Conservation (phyloP, 2,329 filamentous ascomycete species). For the Simplicillium sp. region DNA sequence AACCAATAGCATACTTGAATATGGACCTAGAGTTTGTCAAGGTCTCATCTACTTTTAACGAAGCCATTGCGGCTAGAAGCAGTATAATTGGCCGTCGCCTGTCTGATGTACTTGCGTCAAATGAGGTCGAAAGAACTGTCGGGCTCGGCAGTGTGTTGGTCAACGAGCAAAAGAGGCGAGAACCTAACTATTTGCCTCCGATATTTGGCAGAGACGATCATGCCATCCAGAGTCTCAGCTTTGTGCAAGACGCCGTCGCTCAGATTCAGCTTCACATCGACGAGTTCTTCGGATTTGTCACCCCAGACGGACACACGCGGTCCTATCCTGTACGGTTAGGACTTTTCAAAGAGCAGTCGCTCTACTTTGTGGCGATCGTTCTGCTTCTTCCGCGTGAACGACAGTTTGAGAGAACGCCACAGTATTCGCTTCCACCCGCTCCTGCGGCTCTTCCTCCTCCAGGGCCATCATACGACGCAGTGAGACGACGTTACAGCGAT, state of each 20-base stretch:
- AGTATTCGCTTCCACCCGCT: conserved; percentile 23
- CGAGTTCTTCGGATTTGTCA: conserved; percentile 45
- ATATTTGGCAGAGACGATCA: conserved; percentile 49
- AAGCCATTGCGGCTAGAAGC: conserved; percentile 38
- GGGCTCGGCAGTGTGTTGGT: conserved; percentile 42
- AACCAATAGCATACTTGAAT: conserved; percentile 49
- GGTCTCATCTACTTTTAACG: conserved; percentile 44
- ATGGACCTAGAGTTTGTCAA: conserved; percentile 50
- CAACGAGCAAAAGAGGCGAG: conserved; percentile 46
- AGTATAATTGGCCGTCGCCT: conserved; percentile 39
- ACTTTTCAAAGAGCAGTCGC: conserved; percentile 49
- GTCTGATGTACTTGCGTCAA: conserved; percentile 39
- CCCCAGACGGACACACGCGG: conserved; percentile 40
- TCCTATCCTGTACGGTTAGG: conserved; percentile 42
- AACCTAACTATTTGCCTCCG: conserved; percentile 54
- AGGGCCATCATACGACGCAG: no score
- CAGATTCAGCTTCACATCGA: conserved; percentile 42
- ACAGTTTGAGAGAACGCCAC: conserved; percentile 24
- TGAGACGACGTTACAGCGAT: no score
- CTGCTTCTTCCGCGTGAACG: conserved; percentile 27
- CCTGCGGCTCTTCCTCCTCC: no score
- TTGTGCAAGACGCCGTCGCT: conserved; percentile 41
- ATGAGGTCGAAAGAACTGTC: conserved; percentile 43
- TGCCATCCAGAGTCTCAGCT: conserved; percentile 44
- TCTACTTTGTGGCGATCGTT: conserved; percentile 51